Evolutionary conservation across 1,284 basidiomycete species (phyloP).

Genomic region (Leccinum pachyderme): DNA sequence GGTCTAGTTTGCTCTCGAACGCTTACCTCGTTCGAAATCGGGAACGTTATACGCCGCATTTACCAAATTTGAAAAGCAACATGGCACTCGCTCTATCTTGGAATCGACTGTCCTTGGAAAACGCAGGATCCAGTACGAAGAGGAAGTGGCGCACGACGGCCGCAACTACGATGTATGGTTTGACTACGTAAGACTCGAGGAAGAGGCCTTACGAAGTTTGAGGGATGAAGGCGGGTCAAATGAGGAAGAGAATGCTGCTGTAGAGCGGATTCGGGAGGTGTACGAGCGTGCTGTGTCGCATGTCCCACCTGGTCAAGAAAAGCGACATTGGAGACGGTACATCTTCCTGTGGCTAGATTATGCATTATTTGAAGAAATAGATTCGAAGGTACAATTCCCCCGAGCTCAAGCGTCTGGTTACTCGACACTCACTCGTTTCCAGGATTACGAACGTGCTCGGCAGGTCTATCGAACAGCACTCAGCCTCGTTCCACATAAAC

Average conservation of each 20-base stretch:
- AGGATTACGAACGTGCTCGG: slow-evolving; percentile 83
- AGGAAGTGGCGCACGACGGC: slow-evolving; percentile 84
- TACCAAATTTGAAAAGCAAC: slow-evolving; percentile 98
- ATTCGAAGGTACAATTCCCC: slow-evolving; percentile 65
- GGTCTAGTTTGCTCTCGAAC: slow-evolving; percentile 83
- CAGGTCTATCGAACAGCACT: slow-evolving; percentile 93
- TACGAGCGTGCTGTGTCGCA: slow-evolving; percentile 97
- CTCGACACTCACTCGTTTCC: slow-evolving; percentile 4
- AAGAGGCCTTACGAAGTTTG: slow-evolving; percentile 77
- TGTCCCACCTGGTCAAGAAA: slow-evolving; percentile 87
- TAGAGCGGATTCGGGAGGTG: slow-evolving; percentile 79
- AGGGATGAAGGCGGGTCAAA: slow-evolving; percentile 72
- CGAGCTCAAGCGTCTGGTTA: slow-evolving; percentile 2
- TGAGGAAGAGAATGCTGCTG: slow-evolving; percentile 61
- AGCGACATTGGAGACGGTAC: slow-evolving; percentile 93
- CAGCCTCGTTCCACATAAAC: slow-evolving; percentile 89
- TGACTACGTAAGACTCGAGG: slow-evolving; percentile 92
- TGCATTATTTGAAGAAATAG: slow-evolving; percentile 96
- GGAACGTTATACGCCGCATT: slow-evolving; percentile 84
- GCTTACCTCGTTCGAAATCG: slow-evolving; percentile 90
- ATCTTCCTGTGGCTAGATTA: slow-evolving; percentile 98
- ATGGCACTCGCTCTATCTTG: slow-evolving; percentile 84
- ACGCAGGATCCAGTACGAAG: slow-evolving; percentile 96
- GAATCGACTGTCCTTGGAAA: slow-evolving; percentile 96
- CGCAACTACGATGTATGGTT: slow-evolving; percentile 99